Base-by-base conservation (phyloP, 495 filamentous ascomycete species). In the Talaromyces wortmannii region DNA sequence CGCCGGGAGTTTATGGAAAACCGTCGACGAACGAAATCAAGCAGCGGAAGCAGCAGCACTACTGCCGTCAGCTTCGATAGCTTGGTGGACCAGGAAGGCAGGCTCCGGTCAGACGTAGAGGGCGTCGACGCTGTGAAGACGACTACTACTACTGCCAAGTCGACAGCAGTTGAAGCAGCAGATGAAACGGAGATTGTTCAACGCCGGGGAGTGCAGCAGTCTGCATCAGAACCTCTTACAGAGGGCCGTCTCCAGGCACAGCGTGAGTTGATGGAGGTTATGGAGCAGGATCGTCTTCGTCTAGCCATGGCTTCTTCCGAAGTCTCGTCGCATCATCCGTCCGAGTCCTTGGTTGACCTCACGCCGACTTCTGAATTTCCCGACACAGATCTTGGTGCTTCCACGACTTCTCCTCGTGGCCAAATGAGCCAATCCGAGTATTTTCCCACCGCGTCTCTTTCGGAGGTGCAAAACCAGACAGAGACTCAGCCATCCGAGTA, bases 1-100 rank as follows among this genome's bases (percentile, higher is more conserved):
- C 86, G 86, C 51, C 70, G 74, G 5, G 52, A 63, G 31, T 52
- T 77, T 11, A 61, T 79, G 31, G 75, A 75, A 53, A 69, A 69
- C 47, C 67, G 66, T 15, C 64, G 67, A 54, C 62, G 59, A 31
- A 58, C 57, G 4, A 23, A 23, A 23, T 6, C 18, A 17, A 11
- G 23, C 48, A 8, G 8, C 2, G 15, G 43, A 31, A 23, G 23
- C 23, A 23, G 23, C n/a, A 50, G 55, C 7, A 57, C 48, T 50
- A 63, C 58, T 36, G 62, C 63, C 40, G 63, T 65, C 15, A 73
- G 67, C 55, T 84, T 85, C 58, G 81, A 84, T 56, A 60, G 78
- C 16, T 59, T 85, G 2, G 80, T 85, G 40, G 78, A 80, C 52
- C 64, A 72, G 23, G 73, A 82, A 49, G 82, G 81, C 6, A 70